Evolutionary conservation across 345 rosid species (phyloP).

Genomic region (Laguncularia racemosa): DNA sequence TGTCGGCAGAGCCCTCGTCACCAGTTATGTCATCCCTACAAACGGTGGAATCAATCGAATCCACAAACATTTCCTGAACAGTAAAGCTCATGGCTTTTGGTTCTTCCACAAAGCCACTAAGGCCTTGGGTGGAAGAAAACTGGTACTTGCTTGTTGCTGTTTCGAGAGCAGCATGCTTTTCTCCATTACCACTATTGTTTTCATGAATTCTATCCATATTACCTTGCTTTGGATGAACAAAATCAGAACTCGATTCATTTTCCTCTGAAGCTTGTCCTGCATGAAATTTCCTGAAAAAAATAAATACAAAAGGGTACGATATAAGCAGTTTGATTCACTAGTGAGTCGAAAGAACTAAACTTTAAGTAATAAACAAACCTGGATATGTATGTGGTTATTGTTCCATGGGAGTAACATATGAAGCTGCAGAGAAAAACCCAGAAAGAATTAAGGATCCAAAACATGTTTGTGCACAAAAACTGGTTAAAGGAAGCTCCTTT

Average conservation of each 20-base stretch:
- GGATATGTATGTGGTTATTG: conserved; percentile 20
- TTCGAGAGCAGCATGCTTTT: conserved; percentile 16
- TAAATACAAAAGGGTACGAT: background rate
- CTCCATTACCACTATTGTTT: conserved; percentile 11
- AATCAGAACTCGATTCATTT: conserved; percentile 14
- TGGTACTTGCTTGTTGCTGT: conserved; percentile 31
- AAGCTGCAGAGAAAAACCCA: conserved; percentile 44
- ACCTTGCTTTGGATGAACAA: conserved; percentile 7
- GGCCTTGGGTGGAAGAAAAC: conserved; percentile 21
- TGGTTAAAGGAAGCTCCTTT: conserved; percentile 15
- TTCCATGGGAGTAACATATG: conserved; percentile 27
- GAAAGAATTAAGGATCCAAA: conserved; percentile 22
- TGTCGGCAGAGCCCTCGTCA: conserved; percentile 1
- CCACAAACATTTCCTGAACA: conserved; percentile 24
- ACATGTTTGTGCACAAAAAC: conserved; percentile 30
- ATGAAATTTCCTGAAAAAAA: conserved; percentile 15
- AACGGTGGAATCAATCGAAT: conserved; percentile 1
- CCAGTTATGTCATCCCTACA: background rate
- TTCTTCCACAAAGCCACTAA: conserved; percentile 46
- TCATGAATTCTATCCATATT: conserved; percentile 4
- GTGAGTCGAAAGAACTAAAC: background rate
- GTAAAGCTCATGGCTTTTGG: conserved; percentile 30
- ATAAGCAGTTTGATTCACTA: conserved; percentile 5
- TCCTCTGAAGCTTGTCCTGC: conserved; percentile 8
- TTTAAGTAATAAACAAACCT: conserved; percentile 24